Conservation (phyloP, 129 eudicot genomes). For the Pseudognaphalium luteoalbum region DNA sequence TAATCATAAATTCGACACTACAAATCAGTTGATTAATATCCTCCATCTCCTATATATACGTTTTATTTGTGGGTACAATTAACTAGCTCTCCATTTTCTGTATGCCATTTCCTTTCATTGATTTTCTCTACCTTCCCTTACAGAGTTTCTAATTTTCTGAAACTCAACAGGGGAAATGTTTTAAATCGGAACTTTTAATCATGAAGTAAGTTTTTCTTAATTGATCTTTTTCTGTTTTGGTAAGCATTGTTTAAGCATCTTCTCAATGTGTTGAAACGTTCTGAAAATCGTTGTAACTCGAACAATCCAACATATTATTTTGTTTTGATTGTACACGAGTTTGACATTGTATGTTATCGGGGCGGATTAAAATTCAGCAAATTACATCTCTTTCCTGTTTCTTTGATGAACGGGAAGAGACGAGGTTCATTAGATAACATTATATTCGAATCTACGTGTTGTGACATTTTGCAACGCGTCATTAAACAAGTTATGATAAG, state of each 20-base stretch:
- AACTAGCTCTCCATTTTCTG: neutral
- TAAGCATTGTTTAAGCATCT: neutral
- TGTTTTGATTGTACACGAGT: neutral
- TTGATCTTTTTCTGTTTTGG: neutral
- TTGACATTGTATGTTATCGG: neutral
- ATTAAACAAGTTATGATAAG: conserved; percentile 45
- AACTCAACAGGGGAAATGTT: conserved; percentile 33
- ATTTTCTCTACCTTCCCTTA: conserved; percentile 23
- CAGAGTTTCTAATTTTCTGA: conserved; percentile 33
- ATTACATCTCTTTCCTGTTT: neutral
- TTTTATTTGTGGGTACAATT: conserved; percentile 31
- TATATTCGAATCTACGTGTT: neutral
- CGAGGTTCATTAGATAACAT: neutral
- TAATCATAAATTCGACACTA: neutral
- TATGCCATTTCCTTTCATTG: neutral
- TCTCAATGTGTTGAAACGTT: neutral
- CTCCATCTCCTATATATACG: conserved; percentile 24
- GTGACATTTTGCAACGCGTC: conserved; percentile 19
- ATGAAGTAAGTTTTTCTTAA: neutral
- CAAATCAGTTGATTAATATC: neutral
- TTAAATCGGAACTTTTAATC: neutral
- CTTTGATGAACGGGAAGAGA: neutral
- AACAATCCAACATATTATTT: conserved; percentile 2
- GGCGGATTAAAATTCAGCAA: neutral
- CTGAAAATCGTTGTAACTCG: neutral